Conservation (phyloP, 1,139 yeast genomes). For the Debaryomycetaceae sp. region DNA sequence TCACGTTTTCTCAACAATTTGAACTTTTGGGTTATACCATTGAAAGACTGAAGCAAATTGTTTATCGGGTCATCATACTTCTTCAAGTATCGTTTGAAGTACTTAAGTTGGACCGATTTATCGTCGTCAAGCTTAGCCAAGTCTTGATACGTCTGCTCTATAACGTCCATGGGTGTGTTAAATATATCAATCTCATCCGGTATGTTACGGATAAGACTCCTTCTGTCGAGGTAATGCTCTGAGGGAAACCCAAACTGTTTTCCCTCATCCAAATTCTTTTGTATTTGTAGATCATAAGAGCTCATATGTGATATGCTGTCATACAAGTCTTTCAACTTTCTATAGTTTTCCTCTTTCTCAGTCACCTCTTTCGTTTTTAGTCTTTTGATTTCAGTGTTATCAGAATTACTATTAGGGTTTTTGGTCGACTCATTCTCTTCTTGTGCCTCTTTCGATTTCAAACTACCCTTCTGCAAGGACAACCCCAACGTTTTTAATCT, state of each 20-base stretch:
- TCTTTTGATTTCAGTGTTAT: slow-evolving; percentile 1
- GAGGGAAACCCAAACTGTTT: slow-evolving; percentile 31
- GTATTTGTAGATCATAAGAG: slow-evolving; percentile 35
- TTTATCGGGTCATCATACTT: slow-evolving; percentile 34
- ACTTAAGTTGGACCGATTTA: slow-evolving; percentile 36
- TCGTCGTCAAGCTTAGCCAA: slow-evolving; percentile 36
- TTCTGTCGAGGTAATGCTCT: slow-evolving; percentile 37
- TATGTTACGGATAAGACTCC: slow-evolving; percentile 26
- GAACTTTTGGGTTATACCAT: slow-evolving; percentile 36
- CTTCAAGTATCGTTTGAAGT: slow-evolving; percentile 29
- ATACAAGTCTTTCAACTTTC: slow-evolving; percentile 3
- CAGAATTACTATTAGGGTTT: slow-evolving; percentile 3
- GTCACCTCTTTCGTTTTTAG: slow-evolving; percentile 1
- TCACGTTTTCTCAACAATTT: slow-evolving; percentile 35
- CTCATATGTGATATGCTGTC: slow-evolving; percentile 39
- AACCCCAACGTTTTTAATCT: slow-evolving; percentile 25
- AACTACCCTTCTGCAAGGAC: slow-evolving; percentile 27
- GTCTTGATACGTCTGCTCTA: slow-evolving; percentile 30
- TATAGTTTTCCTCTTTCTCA: slow-evolving; percentile 3
- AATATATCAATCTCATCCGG: slow-evolving; percentile 40
- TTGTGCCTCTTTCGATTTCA: slow-evolving; percentile 14
- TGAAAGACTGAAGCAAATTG: slow-evolving; percentile 32
- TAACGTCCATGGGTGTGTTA: slow-evolving; percentile 16
- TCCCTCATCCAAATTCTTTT: slow-evolving; percentile 37
- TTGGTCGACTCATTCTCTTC: slow-evolving; percentile 5